phyloP scores from a whole-genome alignment of 1,284 basidiomycete genomes.

The Pseudozyma thailandica region DNA sequence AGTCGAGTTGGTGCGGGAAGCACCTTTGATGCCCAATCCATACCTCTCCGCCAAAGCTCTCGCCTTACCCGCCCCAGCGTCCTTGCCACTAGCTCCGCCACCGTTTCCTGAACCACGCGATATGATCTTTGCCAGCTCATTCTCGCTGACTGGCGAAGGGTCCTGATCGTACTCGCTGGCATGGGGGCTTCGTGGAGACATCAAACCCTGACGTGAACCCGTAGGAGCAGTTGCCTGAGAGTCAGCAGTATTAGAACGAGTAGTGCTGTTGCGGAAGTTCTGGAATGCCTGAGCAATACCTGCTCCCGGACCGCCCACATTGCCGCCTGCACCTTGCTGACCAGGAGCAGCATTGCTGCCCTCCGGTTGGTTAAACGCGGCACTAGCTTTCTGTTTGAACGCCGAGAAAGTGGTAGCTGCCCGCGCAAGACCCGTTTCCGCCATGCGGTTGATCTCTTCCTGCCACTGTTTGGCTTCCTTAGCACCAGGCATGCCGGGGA shows the following conservation, averaged over 20 bases:
- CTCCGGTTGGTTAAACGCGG: conserved; percentile 38
- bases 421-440: conserved; percentile 50
- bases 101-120: conserved; percentile 33
- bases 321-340: conserved; percentile 9
- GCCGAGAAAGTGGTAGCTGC: conserved; percentile 57
- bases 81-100: background rate
- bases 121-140: conserved; percentile 61
- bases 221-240: conserved; percentile 2
- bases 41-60: conserved; percentile 37
- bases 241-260: conserved; percentile 6
- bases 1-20: conserved; percentile 10
- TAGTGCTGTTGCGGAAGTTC: conserved; percentile 18
- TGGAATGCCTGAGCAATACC: conserved; percentile 36
- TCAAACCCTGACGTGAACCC: conserved; percentile 7
- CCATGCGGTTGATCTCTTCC: conserved; percentile 59
- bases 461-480: conserved; percentile 61
- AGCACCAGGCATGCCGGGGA: conserved; percentile 54
- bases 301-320: conserved; percentile 15
- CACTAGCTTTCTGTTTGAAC: conserved; percentile 52
- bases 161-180: conserved; percentile 53
- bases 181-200: conserved; percentile 42
- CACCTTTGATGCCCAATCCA: conserved; percentile 35
- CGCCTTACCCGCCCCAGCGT: conserved; percentile 16
- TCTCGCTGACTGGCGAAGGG: conserved; percentile 53
- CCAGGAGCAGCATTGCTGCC: no score